Evolutionary conservation across 176 grass and related monocot species (phyloP).

Genomic region (Saccharum officinarum): DNA sequence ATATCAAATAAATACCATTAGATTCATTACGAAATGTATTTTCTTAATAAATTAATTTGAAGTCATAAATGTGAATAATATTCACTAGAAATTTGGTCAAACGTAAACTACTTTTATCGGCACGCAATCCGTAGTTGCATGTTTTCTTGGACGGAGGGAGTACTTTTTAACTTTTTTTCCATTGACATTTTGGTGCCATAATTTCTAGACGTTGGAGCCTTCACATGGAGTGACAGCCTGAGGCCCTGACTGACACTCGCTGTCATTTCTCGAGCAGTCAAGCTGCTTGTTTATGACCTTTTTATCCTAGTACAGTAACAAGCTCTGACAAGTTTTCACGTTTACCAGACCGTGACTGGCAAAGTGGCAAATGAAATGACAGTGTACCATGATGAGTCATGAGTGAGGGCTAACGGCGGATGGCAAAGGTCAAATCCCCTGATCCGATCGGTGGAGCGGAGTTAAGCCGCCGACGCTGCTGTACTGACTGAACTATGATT

Average conservation of each 20-base stretch:
- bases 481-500: slow-evolving; percentile 12
- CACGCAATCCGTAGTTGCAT: too few relatives aligned
- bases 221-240: neutral
- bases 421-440: neutral
- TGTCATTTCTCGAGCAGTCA: neutral
- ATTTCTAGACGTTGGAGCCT: neutral
- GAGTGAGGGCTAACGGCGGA: neutral
- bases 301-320: neutral
- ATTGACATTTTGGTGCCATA: slow-evolving; percentile 25
- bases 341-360: neutral
- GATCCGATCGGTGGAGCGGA: neutral
- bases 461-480: neutral
- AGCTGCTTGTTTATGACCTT: neutral
- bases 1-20: too few relatives aligned
- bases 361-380: neutral
- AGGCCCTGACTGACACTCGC: neutral
- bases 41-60: too few relatives aligned
- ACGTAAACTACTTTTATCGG: too few relatives aligned
- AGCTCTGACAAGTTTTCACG: neutral
- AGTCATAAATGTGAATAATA: too few relatives aligned
- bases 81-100: too few relatives aligned
- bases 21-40: too few relatives aligned
- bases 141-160: too few relatives aligned
- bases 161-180: too few relatives aligned
- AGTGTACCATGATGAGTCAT: neutral